phyloP scores from a whole-genome alignment of 495 filamentous ascomycete genomes.

The Aspergillus baeticus region DNA sequence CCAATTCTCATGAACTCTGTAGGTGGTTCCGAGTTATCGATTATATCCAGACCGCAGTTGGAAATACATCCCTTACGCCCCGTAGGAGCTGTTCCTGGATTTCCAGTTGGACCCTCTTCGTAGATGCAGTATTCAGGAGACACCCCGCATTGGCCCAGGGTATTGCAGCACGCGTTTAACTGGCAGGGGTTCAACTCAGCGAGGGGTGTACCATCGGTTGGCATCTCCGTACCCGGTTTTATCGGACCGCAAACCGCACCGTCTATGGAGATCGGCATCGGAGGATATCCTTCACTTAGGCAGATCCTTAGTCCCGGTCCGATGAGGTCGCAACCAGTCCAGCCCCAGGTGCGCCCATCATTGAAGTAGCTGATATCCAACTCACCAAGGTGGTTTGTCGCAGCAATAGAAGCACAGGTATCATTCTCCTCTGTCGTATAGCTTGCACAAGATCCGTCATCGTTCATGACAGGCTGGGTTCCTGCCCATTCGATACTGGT shows the following conservation, averaged over 20 bases:
- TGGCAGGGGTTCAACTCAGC: conserved; percentile 10
- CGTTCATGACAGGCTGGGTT: conserved; percentile 34
- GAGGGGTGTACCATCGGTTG: background rate
- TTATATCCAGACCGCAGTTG: conserved; percentile 7
- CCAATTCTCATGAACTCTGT: conserved; percentile 6
- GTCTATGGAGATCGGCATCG: background rate
- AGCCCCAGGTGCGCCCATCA: conserved; percentile 23
- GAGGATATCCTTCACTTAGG: conserved; percentile 6
- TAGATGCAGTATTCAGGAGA: conserved; percentile 10
- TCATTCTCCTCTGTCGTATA: conserved; percentile 36
- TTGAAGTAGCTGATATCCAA: conserved; percentile 33
- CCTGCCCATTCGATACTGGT: conserved; percentile 36
- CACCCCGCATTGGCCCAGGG: conserved; percentile 2
- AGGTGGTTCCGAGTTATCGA: conserved; percentile 1
- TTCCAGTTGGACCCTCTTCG: conserved; percentile 7
- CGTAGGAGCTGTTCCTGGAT: conserved; percentile 9
- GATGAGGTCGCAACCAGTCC: conserved; percentile 11
- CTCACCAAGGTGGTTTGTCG: conserved; percentile 26
- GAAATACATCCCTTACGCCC: conserved; percentile 11
- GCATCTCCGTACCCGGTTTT: background rate
- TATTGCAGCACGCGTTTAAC: conserved; percentile 12
- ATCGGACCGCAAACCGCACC: conserved; percentile 11
- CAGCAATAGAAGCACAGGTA: conserved; percentile 24
- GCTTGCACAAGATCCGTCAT: conserved; percentile 39
- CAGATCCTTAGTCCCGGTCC: conserved; percentile 6